Conservation (phyloP, 768 basidiomycete species). For the Crucibulum laeve region DNA sequence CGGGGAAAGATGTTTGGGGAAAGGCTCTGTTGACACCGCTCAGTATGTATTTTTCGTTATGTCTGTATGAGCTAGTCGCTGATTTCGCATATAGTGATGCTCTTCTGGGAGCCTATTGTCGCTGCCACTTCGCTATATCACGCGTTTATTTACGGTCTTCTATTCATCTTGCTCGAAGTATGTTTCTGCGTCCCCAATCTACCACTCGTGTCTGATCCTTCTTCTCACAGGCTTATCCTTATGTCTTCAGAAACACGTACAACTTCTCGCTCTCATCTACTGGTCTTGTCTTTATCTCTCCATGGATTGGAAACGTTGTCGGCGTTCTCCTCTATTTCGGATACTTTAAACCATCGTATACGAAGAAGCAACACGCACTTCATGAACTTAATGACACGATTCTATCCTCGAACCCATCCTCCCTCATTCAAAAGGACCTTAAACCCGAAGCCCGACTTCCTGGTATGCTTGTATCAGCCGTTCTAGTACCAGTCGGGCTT, state of each 20-base stretch:
- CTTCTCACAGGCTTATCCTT: constrained; percentile 7
- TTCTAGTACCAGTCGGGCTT: constrained; percentile 7
- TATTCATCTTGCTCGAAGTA: constrained; percentile 8
- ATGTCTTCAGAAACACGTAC: constrained; percentile 8
- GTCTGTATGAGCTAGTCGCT: too few species aligned
- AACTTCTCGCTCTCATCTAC: constrained; percentile 4
- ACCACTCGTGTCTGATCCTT: too few species aligned
- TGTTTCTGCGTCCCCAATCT: too few species aligned
- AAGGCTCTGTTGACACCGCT: too few species aligned
- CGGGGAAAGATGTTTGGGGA: too few species aligned
- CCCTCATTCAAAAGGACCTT: not conserved
- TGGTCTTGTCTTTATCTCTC: constrained; percentile 9
- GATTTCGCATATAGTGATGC: constrained; percentile 2
- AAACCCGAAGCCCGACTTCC: constrained; percentile 9
- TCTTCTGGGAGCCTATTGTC: constrained; percentile 5
- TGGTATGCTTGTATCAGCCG: constrained; percentile 5
- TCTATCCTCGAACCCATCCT: not conserved
- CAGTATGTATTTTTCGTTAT: too few species aligned
- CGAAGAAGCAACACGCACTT: not conserved
- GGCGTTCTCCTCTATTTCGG: constrained; percentile 6
- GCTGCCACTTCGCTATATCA: constrained; percentile 6
- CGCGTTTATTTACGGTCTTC: constrained; percentile 6
- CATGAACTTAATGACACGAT: not conserved
- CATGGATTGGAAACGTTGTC: constrained; percentile 8
- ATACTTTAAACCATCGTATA: constrained; percentile 6